Evolutionary conservation across 2,329 filamentous ascomycete genomes (phyloP).

Genomic region (Phaeosphaeriaceae sp.): DNA sequence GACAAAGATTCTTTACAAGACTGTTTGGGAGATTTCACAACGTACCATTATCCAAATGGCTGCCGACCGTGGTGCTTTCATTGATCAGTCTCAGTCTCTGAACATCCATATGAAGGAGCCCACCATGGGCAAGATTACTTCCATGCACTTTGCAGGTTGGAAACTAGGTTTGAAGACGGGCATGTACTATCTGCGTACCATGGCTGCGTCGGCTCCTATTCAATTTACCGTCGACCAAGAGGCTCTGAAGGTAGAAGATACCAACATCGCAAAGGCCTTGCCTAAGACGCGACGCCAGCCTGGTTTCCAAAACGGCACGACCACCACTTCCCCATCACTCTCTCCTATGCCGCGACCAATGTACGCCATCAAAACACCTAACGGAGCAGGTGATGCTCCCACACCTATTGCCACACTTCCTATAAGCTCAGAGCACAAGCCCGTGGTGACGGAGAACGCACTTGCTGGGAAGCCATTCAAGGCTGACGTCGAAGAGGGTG

Average conservation of each 20-base stretch:
- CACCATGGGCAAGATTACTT: conserved; percentile 99
- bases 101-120: conserved; percentile 99
- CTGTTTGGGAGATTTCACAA: conserved; percentile 99
- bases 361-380: conserved; percentile 64
- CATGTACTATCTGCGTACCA: conserved; percentile 99
- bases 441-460: conserved; percentile 60
- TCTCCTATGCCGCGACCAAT: conserved; percentile 70
- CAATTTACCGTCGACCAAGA: conserved; percentile 99
- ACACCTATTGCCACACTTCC: conserved; percentile 73
- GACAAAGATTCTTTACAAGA: conserved; percentile 98
- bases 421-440: conserved; percentile 55
- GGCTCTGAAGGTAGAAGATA: conserved; percentile 85
- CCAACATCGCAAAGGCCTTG: conserved; percentile 71
- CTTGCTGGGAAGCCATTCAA: conserved; percentile 72
- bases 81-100: conserved; percentile 97
- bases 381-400: conserved; percentile 57
- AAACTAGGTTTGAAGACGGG: conserved; percentile 99
- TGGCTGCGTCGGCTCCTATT: conserved; percentile 94
- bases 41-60: conserved; percentile 96
- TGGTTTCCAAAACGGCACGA: conserved; percentile 28
- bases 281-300: conserved; percentile 69
- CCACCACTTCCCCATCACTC: conserved; percentile 57
- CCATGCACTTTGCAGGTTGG: conserved; percentile 99
- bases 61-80: conserved; percentile 96
- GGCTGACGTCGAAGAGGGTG: conserved; percentile 77